phyloP scores from a whole-genome alignment of 371 early-diverging fungal genomes.

The Mucor circinelloides region DNA sequence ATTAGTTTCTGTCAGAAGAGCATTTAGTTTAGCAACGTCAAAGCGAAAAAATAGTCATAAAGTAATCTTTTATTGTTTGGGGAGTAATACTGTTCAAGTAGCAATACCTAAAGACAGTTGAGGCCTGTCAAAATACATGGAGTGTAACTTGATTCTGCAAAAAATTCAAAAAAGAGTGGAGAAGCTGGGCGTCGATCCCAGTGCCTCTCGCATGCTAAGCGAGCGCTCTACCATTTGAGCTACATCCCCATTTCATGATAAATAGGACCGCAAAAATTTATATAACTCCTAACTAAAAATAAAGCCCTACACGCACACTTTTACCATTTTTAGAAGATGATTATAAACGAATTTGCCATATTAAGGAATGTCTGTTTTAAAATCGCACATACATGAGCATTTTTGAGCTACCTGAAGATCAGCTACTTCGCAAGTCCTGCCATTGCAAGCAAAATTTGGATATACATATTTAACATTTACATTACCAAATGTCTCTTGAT shows the following conservation, averaged over 20 bases:
- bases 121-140: too few relatives aligned
- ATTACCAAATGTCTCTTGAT: too few relatives aligned
- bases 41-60: too few relatives aligned
- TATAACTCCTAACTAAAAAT: not conserved
- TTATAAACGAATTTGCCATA: not conserved
- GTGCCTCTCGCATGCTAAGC: conserved; percentile 68
- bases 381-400: not conserved
- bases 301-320: not conserved
- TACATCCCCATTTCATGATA: conserved; percentile 48
- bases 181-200: conserved; percentile 64
- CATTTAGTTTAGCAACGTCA: too few relatives aligned
- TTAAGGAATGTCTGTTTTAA: not conserved
- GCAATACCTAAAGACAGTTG: too few relatives aligned
- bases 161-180: conserved; percentile 32
- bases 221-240: conserved; percentile 74
- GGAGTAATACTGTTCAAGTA: too few relatives aligned
- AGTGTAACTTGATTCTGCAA: not conserved
- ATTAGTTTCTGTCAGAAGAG: too few relatives aligned
- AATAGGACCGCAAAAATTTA: not conserved
- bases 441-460: too few relatives aligned
- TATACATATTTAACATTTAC: too few relatives aligned
- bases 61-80: too few relatives aligned
- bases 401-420: not conserved
- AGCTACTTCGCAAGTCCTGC: too few relatives aligned
- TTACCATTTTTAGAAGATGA: not conserved